Base-by-base conservation (phyloP, 306 rosid genomes). In the Citrullus amarus region DNA sequence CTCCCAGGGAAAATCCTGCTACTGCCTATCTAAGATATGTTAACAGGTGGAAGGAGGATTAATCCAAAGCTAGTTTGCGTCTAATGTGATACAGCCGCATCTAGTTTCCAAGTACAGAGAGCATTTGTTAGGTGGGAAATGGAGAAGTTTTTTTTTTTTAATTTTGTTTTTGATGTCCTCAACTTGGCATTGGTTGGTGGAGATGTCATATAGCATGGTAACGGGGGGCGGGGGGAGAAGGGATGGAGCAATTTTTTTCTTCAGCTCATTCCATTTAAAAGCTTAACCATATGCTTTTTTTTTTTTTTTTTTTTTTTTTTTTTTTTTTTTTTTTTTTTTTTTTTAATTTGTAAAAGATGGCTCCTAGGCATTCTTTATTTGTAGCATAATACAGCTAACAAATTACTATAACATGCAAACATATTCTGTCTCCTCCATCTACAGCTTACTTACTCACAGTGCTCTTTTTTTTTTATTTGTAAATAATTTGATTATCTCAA, bases 31-130 rank as follows among this genome's bases (percentile, higher is more conserved):
- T 91, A 59, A 89, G 81, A 81, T 95, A 95, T 63, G 86, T 86
- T 80, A 95, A 95, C 89, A 92, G 88, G 86, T 91, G 92, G 96
- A 92, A 95, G 82, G 96, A 89, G 43, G 93, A 93, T 74, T 87
- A 75, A 79, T 61, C 77, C 78, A 61, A 67, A 65, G 50, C 48
- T 53, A 46, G 76, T 70, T 70, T 69, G 55, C 36, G 20, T 43
- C 55, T 5, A 4, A 46, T 17, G 4, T 20, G 55, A 43, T 43
- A 68, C 18, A 68, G 55, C 54, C 75, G 36, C 75, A 68, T 68
- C 55, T 68, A 39, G 46, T n/a, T 68, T 68, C 48, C 15, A 2
- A 25, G 76, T 70, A 70, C 56, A 69, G 38, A 38, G 56, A 6
- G 73, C 48, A 71, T 50, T 25, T 20, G 58, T 25, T 71, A 20